Conservation (phyloP, 495 filamentous ascomycete species). For the Podospora conica region DNA sequence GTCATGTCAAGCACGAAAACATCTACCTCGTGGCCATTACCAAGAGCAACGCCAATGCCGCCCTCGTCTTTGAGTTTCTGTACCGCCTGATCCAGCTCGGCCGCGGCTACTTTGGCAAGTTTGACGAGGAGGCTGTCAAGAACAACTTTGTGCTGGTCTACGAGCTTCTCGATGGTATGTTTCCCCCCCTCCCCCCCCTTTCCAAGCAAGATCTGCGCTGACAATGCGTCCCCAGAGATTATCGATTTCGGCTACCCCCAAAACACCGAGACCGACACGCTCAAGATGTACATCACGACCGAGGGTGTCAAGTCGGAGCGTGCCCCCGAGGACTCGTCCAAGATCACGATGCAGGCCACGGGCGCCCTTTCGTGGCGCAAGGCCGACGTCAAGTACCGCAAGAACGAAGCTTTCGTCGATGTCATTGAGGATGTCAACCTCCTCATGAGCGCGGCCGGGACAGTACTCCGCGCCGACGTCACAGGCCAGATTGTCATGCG, state of each 20-base stretch:
- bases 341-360: conserved; percentile 98
- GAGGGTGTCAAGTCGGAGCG: conserved; percentile 97
- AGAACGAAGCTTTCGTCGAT: conserved; percentile 98
- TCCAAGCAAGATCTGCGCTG: background rate
- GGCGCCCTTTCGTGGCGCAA: conserved; percentile 95
- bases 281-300: conserved; percentile 99
- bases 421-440: conserved; percentile 99
- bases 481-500: conserved; percentile 99
- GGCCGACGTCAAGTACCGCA: conserved; percentile 96
- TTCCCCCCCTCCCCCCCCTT: background rate
- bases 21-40: conserved; percentile 97
- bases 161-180: conserved; percentile 87
- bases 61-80: conserved; percentile 96
- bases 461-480: conserved; percentile 92
- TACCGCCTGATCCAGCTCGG: conserved; percentile 87
- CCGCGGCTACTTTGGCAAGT: conserved; percentile 95
- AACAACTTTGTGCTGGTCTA: conserved; percentile 99
- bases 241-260: conserved; percentile 99
- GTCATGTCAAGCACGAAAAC: conserved; percentile 99
- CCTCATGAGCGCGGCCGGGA: conserved; percentile 93
- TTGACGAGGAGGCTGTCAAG: conserved; percentile 99
- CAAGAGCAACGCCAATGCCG: conserved; percentile 99
- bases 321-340: conserved; percentile 84
- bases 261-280: conserved; percentile 96
- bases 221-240: conserved; percentile 59